A percentile compares a stretch with the other conserved stretches of the same genome.
Conservation (phyloP, 31 red algal species). For the Endocladia muricata region DNA sequence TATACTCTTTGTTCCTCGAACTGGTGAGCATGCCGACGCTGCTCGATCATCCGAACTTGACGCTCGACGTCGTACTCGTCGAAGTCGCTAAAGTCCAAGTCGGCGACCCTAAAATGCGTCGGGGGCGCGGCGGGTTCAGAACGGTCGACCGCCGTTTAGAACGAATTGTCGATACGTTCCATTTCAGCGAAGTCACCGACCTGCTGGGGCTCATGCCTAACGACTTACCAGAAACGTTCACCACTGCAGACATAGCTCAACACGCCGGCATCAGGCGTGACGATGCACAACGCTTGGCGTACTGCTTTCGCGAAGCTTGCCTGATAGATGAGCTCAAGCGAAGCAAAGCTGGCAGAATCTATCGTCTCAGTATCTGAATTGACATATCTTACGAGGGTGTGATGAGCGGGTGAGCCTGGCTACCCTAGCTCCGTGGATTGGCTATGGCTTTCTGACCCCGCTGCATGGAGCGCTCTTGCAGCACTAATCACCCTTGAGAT, state of each 20-base stretch:
- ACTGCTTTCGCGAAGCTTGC: not conserved
- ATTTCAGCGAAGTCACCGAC: not conserved
- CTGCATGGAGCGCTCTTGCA: not conserved
- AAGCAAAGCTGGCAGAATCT: not conserved
- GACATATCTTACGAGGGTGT: too few relatives aligned
- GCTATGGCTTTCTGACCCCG: too few relatives aligned
- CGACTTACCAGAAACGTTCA: not conserved
- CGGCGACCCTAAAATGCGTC: not conserved
- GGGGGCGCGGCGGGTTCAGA: slow-evolving; percentile 1
- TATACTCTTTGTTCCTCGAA: not conserved
- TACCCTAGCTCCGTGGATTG: too few relatives aligned
- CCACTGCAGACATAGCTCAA: slow-evolving; percentile 6
- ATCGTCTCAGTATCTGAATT: too few relatives aligned
- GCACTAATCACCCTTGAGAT: not conserved
- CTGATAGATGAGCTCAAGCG: not conserved
- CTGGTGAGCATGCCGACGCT: slow-evolving; percentile 13
- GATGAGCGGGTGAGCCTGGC: too few relatives aligned
- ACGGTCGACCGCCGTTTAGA: not conserved
- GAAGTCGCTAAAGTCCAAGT: not conserved
- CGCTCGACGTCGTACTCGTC: slow-evolving; percentile 8
- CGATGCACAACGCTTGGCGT: not conserved
- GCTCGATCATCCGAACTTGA: slow-evolving; percentile 14
- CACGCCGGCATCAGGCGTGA: not conserved
- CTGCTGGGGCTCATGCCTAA: not conserved
- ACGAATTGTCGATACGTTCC: not conserved